Conservation (phyloP, 441 rosid species). For the Codiaeum variegatum region DNA sequence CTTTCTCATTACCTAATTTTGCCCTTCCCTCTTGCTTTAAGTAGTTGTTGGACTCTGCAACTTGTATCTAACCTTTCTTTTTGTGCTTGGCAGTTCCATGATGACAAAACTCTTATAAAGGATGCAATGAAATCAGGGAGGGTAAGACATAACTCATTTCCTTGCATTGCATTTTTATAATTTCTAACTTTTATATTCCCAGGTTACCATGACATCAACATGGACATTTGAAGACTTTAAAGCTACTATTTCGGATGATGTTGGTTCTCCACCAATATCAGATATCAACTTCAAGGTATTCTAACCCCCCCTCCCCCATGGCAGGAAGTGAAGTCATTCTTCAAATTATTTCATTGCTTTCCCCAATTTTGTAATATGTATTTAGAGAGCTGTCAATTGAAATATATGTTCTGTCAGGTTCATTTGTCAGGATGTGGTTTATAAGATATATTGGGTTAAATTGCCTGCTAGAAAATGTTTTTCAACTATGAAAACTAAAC, state of each 20-base stretch:
- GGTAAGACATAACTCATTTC: constrained; percentile 37
- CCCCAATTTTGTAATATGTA: neutral
- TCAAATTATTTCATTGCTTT: neutral
- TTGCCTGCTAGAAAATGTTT: neutral
- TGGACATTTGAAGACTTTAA: constrained; percentile 83
- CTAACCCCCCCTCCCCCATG: neutral
- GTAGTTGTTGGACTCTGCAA: constrained; percentile 13
- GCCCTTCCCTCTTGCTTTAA: neutral
- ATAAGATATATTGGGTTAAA: neutral
- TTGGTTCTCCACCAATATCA: constrained; percentile 51
- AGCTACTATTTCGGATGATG: constrained; percentile 53
- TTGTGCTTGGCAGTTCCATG: constrained; percentile 57
- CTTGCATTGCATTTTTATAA: neutral
- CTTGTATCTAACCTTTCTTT: constrained; percentile 15
- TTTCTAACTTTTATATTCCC: constrained; percentile 23
- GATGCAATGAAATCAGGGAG: constrained; percentile 74
- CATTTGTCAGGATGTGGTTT: neutral
- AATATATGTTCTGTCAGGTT: neutral
- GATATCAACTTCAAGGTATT: constrained; percentile 73
- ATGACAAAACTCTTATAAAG: constrained; percentile 71
- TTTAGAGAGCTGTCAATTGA: neutral
- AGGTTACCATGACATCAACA: constrained; percentile 56
- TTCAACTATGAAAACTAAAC: no score
- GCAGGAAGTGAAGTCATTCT: neutral
- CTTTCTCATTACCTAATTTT: neutral